These are phyloP conservation scores for Suillus luteus DNA, from an alignment of 768 basidiomycete genomes.

Conservation along the genomic window DNA sequence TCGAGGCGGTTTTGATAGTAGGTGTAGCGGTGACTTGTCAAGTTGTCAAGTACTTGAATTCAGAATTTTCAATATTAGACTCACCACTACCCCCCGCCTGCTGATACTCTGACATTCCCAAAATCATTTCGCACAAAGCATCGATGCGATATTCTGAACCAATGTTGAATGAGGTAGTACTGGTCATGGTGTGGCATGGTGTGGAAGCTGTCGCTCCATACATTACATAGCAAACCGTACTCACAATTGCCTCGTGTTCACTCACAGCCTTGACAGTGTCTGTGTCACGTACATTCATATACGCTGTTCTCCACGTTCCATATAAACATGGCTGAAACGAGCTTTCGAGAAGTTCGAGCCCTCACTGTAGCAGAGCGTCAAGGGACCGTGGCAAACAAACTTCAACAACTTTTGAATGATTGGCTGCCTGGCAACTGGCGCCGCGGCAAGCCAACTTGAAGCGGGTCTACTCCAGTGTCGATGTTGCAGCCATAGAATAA, in stretches of 20 bases:
- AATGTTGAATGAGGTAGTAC: not conserved
- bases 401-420: too few relatives aligned
- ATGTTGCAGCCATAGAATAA: too few relatives aligned
- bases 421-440: too few relatives aligned
- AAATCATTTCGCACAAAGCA: not conserved
- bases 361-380: too few relatives aligned
- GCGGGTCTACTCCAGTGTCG: too few relatives aligned
- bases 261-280: not conserved
- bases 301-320: not conserved
- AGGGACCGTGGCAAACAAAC: too few relatives aligned
- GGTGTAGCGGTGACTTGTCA: not conserved
- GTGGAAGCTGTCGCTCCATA: too few relatives aligned
- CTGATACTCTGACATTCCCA: not conserved
- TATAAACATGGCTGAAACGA: slow-evolving; percentile 1
- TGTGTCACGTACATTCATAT: not conserved
- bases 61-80: not conserved
- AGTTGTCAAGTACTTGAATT: not conserved
- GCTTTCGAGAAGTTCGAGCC: not conserved
- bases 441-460: too few relatives aligned
- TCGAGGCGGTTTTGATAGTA: not conserved
- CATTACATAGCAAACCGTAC: not conserved
- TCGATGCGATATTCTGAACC: not conserved
- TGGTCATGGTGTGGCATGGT: not conserved
- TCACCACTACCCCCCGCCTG: not conserved
- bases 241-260: not conserved